phyloP scores from a whole-genome alignment of 1,284 basidiomycete species.

The Cutaneotrichosporon cyanovorans region DNA sequence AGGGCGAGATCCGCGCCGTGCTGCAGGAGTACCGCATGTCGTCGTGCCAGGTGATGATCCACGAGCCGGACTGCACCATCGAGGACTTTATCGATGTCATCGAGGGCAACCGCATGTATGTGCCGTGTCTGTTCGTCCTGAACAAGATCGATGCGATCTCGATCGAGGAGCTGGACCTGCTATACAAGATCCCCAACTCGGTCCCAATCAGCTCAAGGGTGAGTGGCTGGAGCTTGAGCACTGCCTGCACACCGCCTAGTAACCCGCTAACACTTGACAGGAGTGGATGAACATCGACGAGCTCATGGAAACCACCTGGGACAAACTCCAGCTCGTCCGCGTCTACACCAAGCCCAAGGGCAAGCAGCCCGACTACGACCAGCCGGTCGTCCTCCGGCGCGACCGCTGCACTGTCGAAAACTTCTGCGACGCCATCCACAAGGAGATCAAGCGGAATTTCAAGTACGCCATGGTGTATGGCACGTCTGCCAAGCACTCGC shows the following conservation, averaged over 20 bases:
- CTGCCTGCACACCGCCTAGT: no score
- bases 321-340: constrained; percentile 51
- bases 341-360: constrained; percentile 89
- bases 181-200: constrained; percentile 76
- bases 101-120: constrained; percentile 91
- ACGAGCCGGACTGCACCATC: constrained; percentile 84
- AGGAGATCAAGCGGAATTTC: constrained; percentile 47
- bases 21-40: constrained; percentile 81
- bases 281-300: constrained; percentile 95
- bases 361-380: constrained; percentile 75
- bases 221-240: constrained; percentile 48
- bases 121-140: constrained; percentile 76
- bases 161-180: constrained; percentile 93
- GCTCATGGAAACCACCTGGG: constrained; percentile 83
- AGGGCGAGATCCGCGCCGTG: constrained; percentile 94
- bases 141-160: constrained; percentile 93
- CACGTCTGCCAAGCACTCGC: constrained; percentile 85
- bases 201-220: constrained; percentile 61
- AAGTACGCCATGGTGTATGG: constrained; percentile 75
- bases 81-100: constrained; percentile 98
- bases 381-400: constrained; percentile 59
- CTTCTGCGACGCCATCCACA: constrained; percentile 63
- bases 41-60: constrained; percentile 89
- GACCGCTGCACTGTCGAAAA: constrained; percentile 58
- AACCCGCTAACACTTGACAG: constrained; percentile 51